Evolutionary conservation across 2,329 filamentous ascomycete genomes (phyloP).

Genomic region (Xylaria multiplex): DNA sequence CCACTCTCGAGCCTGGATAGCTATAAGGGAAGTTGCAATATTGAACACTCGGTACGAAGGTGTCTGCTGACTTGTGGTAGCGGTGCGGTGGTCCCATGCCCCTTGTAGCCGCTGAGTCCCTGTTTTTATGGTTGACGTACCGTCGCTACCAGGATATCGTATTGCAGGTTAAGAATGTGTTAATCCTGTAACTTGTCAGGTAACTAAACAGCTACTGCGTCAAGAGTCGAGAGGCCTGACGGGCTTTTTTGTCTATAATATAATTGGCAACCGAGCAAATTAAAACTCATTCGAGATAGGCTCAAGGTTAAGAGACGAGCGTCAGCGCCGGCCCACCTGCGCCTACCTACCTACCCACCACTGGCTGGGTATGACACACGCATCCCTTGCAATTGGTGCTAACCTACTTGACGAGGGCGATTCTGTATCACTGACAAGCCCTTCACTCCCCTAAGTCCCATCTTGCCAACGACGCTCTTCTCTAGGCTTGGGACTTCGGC

Average conservation of each 20-base stretch:
- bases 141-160: too few relatives aligned
- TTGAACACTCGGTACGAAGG: too few relatives aligned
- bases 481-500: constrained; percentile 59
- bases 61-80: too few relatives aligned
- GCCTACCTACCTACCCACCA: constrained; percentile 22
- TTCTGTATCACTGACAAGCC: constrained; percentile 52
- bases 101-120: too few relatives aligned
- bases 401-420: constrained; percentile 16
- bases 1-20: too few relatives aligned
- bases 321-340: constrained; percentile 17
- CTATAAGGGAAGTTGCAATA: neutral
- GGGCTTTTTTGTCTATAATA: constrained; percentile 14
- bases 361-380: constrained; percentile 11
- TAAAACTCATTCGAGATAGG: constrained; percentile 15
- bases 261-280: neutral
- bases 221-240: constrained; percentile 9
- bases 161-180: neutral
- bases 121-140: too few relatives aligned
- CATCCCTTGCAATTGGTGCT: constrained; percentile 1
- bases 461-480: constrained; percentile 63
- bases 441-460: constrained; percentile 64
- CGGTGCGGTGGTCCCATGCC: too few relatives aligned
- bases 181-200: constrained; percentile 14
- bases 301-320: constrained; percentile 21
- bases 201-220: constrained; percentile 13